Evolutionary conservation across 73 alveolate genomes (phyloP).

Genomic region (Uronychia binucleata): DNA sequence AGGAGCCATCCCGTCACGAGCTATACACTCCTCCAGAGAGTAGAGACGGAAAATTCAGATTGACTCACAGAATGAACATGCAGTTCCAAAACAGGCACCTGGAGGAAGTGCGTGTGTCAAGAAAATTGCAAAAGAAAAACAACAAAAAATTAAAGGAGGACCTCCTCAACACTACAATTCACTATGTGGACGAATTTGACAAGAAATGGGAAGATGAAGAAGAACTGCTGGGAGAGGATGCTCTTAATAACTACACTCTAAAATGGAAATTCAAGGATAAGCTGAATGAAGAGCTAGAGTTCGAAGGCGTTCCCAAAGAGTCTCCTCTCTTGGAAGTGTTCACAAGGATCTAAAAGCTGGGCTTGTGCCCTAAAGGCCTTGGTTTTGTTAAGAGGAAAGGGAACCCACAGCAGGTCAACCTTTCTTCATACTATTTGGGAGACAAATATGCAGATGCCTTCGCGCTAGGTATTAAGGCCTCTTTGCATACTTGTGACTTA

Average conservation of each 20-base stretch:
- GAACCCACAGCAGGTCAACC: constrained; percentile 26
- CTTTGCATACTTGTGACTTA: background rate
- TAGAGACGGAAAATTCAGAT: background rate
- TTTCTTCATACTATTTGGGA: constrained; percentile 16
- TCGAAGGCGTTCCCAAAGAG: constrained; percentile 4
- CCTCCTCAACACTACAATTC: background rate
- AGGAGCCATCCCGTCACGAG: background rate
- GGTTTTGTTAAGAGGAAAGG: constrained; percentile 60
- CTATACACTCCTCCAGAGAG: background rate
- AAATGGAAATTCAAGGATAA: constrained; percentile 12
- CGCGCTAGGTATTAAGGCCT: constrained; percentile 1
- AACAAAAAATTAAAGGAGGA: background rate
- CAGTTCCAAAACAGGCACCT: background rate
- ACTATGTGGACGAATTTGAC: background rate
- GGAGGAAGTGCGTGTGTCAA: background rate
- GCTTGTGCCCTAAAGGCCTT: constrained; percentile 45
- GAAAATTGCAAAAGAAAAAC: background rate
- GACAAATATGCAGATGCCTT: constrained; percentile 26
- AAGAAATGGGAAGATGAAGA: constrained; percentile 12
- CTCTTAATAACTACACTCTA: constrained; percentile 16
- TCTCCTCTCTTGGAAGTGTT: constrained; percentile 40
- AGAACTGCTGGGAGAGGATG: constrained; percentile 37
- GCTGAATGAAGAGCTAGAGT: background rate
- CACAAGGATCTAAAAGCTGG: constrained; percentile 3
- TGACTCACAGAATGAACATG: background rate